A percentile compares a stretch with the other conserved stretches of the same genome.
phyloP scores from a whole-genome alignment of 2,329 filamentous ascomycete species.

The Trichocomaceae sp. region DNA sequence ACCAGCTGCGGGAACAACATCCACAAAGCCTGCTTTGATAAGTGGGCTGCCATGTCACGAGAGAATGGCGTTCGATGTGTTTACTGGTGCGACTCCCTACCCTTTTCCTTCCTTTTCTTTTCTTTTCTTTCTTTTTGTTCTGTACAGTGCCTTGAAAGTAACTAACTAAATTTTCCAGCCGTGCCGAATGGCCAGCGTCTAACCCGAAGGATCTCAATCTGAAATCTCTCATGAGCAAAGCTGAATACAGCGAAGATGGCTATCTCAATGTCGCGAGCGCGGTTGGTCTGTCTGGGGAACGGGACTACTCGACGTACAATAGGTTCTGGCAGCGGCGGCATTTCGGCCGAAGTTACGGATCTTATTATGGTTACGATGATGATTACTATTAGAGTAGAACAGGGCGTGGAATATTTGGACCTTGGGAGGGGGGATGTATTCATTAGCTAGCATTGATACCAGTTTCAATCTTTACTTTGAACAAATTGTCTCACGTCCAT shows the following conservation, averaged over 20 bases:
- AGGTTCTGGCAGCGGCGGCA: conserved; percentile 28
- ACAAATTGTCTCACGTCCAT: neutral
- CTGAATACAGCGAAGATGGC: conserved; percentile 30
- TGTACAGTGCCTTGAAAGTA: neutral
- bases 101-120: neutral
- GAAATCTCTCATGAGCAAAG: conserved; percentile 25
- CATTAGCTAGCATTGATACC: neutral
- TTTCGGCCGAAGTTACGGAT: neutral
- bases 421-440: neutral
- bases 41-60: conserved; percentile 42
- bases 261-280: conserved; percentile 42
- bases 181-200: conserved; percentile 36
- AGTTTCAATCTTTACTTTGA: no score
- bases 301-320: conserved; percentile 40
- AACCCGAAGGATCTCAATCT: conserved; percentile 22
- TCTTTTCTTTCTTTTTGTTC: no score
- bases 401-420: neutral
- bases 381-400: neutral
- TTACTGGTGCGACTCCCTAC: conserved; percentile 33
- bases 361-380: neutral
- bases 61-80: conserved; percentile 35
- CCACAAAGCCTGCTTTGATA: conserved; percentile 52
- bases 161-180: conserved; percentile 22
- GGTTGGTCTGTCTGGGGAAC: conserved; percentile 34
- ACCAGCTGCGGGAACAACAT: conserved; percentile 58